Base-by-base conservation (phyloP, 306 rosid species). In the Cucurbita ficifolia region DNA sequence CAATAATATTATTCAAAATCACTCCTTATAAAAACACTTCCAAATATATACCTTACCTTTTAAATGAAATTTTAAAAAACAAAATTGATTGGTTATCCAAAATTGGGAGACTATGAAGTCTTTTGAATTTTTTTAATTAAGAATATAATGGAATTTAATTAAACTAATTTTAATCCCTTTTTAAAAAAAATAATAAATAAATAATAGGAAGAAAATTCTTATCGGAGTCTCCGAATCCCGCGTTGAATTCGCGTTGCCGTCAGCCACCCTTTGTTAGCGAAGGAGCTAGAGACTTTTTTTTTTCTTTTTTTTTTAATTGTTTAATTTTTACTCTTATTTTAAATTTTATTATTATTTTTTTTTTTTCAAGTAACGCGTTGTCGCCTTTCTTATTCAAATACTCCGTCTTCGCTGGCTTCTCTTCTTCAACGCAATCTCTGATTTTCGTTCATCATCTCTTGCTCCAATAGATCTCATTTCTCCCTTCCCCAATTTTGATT, bases 371-470 rank as follows among this genome's bases (percentile, higher is more conserved):
- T 10, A 29, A 71, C 75, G 75, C 75, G 75, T 71, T 35, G 59
- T 71, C 59, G 48, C 33, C 35, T 71, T 71, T 53, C 62, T 38
- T 16, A 67, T 67, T 67, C 73, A 67, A 67, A 67, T 67, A 43
- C 73, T 67, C 55, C 73, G 73, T 45, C 73, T 22, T 67, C 55
- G 73, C 73, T 67, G 73, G 53, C 73, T 67, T 12, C 53, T 67
- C 39, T 67, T 67, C 75, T 71, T 49, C 75, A 50, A 49, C 61
- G 43, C 35, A 52, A 71, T 50, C 62, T 71, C 21, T 49, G 48
- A 6, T 71, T 14, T n/a, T 71, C 59, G 14, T 10, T 53, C 17
- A 18, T 71, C 36, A 18, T 71, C 36, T 21, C 18, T 67, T 38
- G 3, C 70, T 38, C 46, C 38, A 45, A 67, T 39, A 45, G 75